These are phyloP conservation scores for Talaromyces sp. DNA, from an alignment of 2,329 filamentous ascomycete genomes.

Conservation along the genomic window DNA sequence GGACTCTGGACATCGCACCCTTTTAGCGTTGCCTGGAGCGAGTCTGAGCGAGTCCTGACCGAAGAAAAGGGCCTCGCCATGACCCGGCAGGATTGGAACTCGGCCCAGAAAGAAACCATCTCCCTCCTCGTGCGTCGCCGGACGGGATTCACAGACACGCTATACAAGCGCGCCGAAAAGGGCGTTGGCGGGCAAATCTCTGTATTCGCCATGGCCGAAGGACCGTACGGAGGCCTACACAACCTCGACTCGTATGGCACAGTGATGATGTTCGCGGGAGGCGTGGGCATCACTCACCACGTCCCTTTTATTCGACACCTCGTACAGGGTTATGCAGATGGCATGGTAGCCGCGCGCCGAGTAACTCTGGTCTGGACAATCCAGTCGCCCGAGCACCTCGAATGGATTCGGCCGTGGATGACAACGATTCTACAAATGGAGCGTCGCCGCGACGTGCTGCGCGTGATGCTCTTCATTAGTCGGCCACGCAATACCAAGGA, in stretches of 20 bases:
- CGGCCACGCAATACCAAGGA: slow-evolving; percentile 78
- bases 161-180: slow-evolving; percentile 64
- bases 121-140: slow-evolving; percentile 84
- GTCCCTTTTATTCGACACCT: slow-evolving; percentile 80
- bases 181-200: slow-evolving; percentile 52
- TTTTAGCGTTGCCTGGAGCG: slow-evolving; percentile 72
- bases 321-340: slow-evolving; percentile 62
- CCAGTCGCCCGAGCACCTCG: slow-evolving; percentile 78
- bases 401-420: slow-evolving; percentile 91
- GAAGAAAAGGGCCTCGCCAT: slow-evolving; percentile 40
- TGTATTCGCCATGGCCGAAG: slow-evolving; percentile 74
- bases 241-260: slow-evolving; percentile 89
- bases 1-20: slow-evolving; percentile 69
- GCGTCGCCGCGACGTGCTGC: slow-evolving; percentile 73
- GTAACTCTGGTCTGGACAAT: slow-evolving; percentile 90
- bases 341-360: slow-evolving; percentile 72
- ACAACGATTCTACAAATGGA: slow-evolving; percentile 72
- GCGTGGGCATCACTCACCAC: slow-evolving; percentile 93
- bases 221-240: slow-evolving; percentile 81
- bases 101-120: slow-evolving; percentile 53
- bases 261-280: slow-evolving; percentile 81
- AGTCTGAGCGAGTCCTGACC: slow-evolving; percentile 47
- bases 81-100: slow-evolving; percentile 48
- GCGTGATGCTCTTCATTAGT: slow-evolving; percentile 86
- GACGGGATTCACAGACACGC: slow-evolving; percentile 77